Evolutionary conservation across 1,139 yeast species (phyloP).

Genomic region (Magnusiomyces paraingens): DNA sequence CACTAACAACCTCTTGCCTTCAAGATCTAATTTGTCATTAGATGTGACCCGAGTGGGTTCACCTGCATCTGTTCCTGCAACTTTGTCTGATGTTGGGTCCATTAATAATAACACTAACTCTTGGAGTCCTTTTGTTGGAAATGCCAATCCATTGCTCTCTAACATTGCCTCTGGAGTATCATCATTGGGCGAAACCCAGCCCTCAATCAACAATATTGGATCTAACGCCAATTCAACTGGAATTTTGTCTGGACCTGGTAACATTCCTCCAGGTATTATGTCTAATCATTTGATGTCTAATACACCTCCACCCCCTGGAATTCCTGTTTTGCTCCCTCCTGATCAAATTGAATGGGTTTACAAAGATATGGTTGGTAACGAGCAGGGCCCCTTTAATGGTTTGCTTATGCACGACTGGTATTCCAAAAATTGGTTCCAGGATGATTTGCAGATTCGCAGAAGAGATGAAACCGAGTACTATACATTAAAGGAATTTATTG

Average conservation of each 20-base stretch:
- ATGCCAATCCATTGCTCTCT: too few species aligned
- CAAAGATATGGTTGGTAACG: constrained; percentile 60
- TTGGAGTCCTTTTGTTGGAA: constrained; percentile 16
- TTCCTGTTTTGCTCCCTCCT: constrained; percentile 29
- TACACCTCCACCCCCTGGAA: constrained; percentile 27
- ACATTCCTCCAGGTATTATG: constrained; percentile 6
- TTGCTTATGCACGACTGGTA: constrained; percentile 76
- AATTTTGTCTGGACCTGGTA: constrained; percentile 9
- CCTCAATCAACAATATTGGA: not conserved
- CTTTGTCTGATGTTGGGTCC: constrained; percentile 1
- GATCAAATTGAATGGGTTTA: constrained; percentile 61
- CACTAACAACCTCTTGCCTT: not conserved
- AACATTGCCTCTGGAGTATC: too few species aligned
- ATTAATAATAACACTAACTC: constrained; percentile 9
- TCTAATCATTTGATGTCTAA: not conserved
- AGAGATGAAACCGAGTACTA: constrained; percentile 32
- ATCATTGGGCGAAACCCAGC: too few species aligned
- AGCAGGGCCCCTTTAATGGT: constrained; percentile 80
- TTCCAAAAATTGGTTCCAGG: constrained; percentile 52
- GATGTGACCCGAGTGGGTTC: not conserved
- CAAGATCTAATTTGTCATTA: constrained; percentile 7
- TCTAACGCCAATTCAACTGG: constrained; percentile 8
- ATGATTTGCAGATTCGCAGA: constrained; percentile 52
- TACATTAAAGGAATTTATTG: constrained; percentile 29
- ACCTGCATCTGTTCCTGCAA: not conserved